phyloP scores from a whole-genome alignment of 352 stramenopile genomes.

The Halophytophthora batemanensis region DNA sequence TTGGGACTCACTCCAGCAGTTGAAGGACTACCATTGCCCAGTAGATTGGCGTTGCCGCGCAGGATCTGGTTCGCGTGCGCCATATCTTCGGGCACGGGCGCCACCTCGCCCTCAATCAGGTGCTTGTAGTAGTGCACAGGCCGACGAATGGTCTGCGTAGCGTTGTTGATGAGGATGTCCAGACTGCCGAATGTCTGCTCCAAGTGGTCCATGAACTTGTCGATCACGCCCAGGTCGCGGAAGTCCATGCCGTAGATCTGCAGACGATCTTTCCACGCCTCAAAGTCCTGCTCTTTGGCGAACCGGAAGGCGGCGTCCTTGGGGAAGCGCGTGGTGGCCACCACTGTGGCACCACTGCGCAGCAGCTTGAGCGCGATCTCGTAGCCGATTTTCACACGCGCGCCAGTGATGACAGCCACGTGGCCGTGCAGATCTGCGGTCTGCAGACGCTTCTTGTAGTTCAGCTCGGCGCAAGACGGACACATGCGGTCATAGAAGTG shows the following conservation, averaged over 20 bases:
- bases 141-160: constrained; percentile 94
- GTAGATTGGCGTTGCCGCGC: constrained; percentile 44
- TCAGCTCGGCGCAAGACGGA: constrained; percentile 89
- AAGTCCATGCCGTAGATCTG: constrained; percentile 95
- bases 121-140: constrained; percentile 91
- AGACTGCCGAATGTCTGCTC: constrained; percentile 58
- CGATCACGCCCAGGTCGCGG: constrained; percentile 89
- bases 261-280: constrained; percentile 69
- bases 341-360: constrained; percentile 75
- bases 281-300: constrained; percentile 84
- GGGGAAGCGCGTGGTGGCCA: constrained; percentile 93
- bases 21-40: constrained; percentile 13
- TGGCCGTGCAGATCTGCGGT: constrained; percentile 73
- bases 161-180: constrained; percentile 97
- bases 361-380: constrained; percentile 93
- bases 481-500: constrained; percentile 96
- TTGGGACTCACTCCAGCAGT: neutral
- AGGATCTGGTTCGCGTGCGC: constrained; percentile 44
- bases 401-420: constrained; percentile 90
- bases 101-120: constrained; percentile 75
- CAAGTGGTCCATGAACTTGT: constrained; percentile 92
- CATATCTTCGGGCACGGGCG: constrained; percentile 46
- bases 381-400: constrained; percentile 95
- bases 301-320: constrained; percentile 89
- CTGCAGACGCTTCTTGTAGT: constrained; percentile 93